Base-by-base conservation (phyloP, 176 grass and related monocot genomes). In the Chloris gayana region DNA sequence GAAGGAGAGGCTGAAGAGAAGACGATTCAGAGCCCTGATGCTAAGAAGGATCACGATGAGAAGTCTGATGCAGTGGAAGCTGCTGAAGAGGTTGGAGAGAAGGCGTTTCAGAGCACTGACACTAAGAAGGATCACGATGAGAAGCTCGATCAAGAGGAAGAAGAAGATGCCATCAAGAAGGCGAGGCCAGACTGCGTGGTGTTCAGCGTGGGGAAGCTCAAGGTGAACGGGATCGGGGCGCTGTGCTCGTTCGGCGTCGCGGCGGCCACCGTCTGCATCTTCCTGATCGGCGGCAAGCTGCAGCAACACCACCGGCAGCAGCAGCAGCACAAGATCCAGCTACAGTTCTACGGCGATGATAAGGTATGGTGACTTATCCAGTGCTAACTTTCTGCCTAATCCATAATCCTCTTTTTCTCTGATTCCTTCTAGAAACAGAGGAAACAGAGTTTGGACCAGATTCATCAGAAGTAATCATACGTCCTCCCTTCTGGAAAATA, bases 211-310 rank as follows among this genome's bases (percentile, higher is more conserved):
- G 85, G 96, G 85, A 88, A 87, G 70, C 84, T 91, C 65, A 87
- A 84, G 72, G 71, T 95, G 74, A 83, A 88, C 14, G 90, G 92
- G 31, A 87, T 98, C 26, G 88, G 93, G 6, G 90, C 90, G 18
- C 85, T 99, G 29, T 99, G 93, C 85, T 95, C 93, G 27, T 78
- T 95, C 3, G 96, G 92, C 3, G 78, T 94, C 9, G 90, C 90
- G 4, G 91, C 90, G 0, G 90, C 92, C 26, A 87, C 95, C 74
- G 75, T 95, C 30, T 95, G 83, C 82, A 66, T 95, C 67, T 93
- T 90, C 71, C 71, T 91, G 42, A 47, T 90, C 49, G 86, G 83
- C 4, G 90, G 86, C 75, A 81, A 46, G 63, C 50, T 79, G 76
- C 87, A 75, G 64, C 83, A 89, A 4, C 85, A 77, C 37, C 75